These are phyloP conservation scores for Teratosphaeria pseudoeucalypti DNA, from an alignment of 2,329 filamentous ascomycete species.

Conservation along the genomic window DNA sequence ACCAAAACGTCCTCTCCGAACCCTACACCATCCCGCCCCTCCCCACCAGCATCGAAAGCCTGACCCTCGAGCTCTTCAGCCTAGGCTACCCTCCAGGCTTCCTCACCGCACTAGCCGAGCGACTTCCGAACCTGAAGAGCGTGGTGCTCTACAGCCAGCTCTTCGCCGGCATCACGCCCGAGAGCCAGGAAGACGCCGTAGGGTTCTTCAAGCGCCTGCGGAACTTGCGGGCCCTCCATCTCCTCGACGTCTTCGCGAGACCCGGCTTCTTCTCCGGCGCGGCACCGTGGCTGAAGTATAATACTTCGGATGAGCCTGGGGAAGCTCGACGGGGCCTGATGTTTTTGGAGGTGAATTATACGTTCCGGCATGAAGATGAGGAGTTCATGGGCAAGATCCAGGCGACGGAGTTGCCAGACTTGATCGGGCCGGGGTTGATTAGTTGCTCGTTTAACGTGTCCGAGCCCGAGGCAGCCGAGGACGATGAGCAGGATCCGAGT, in stretches of 20 bases:
- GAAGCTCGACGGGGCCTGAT: conserved; percentile 26
- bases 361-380: conserved; percentile 35
- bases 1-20: conserved; percentile 29
- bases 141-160: conserved; percentile 38
- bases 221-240: conserved; percentile 32
- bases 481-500: conserved; percentile 23
- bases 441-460: conserved; percentile 29
- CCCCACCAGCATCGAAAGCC: conserved; percentile 30
- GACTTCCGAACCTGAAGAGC: conserved; percentile 31
- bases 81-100: conserved; percentile 38
- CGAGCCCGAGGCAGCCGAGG: conserved; percentile 24
- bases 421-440: conserved; percentile 30
- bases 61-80: conserved; percentile 41
- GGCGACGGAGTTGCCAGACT: conserved; percentile 25
- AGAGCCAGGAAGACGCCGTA: conserved; percentile 30
- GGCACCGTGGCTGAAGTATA: conserved; percentile 22
- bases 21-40: conserved; percentile 29
- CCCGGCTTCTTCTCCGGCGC: conserved; percentile 30
- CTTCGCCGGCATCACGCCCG: conserved; percentile 33
- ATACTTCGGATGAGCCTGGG: conserved; percentile 17
- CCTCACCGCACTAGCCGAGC: conserved; percentile 29
- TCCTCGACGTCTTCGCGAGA: conserved; percentile 39
- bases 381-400: conserved; percentile 33
- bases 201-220: conserved; percentile 30
- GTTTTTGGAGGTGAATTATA: conserved; percentile 39